Percentiles rank a stretch among this genome's conserved stretches.
Conservation (phyloP, 2,329 filamentous ascomycete genomes). For the Hypomyces perniciosus region DNA sequence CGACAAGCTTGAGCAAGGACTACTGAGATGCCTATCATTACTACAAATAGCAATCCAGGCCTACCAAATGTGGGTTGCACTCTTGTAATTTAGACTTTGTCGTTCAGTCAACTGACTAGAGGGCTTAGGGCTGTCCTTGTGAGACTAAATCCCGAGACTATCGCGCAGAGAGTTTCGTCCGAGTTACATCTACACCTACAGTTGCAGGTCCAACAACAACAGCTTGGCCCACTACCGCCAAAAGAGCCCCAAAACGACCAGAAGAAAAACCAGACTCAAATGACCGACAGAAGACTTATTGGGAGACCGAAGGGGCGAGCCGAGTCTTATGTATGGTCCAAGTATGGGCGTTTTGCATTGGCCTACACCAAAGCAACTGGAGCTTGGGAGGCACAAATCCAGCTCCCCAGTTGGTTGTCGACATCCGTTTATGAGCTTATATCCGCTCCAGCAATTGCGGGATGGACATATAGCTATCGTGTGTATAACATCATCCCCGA, state of each 20-base stretch:
- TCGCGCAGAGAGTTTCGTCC: slow-evolving; percentile 4
- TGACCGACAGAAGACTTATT: neutral
- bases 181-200: slow-evolving; percentile 6
- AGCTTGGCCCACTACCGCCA: neutral
- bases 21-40: slow-evolving; percentile 14
- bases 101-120: neutral
- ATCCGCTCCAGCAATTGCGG: slow-evolving; percentile 11
- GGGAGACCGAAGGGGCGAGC: neutral
- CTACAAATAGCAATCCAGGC: slow-evolving; percentile 15
- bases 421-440: slow-evolving; percentile 14
- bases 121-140: slow-evolving; percentile 16
- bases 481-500: slow-evolving; percentile 19
- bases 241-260: neutral
- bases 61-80: slow-evolving; percentile 17
- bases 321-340: slow-evolving; percentile 7
- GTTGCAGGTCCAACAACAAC: neutral
- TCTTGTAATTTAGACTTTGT: neutral
- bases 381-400: slow-evolving; percentile 19
- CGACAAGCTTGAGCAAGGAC: slow-evolving; percentile 14
- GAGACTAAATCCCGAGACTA: slow-evolving; percentile 14
- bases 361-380: slow-evolving; percentile 7
- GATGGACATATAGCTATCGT: slow-evolving; percentile 18
- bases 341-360: slow-evolving; percentile 12
- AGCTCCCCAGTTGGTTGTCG: slow-evolving; percentile 22
- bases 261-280: neutral